Evolutionary conservation across 2,329 filamentous ascomycete genomes (phyloP).

Genomic region (Trichoderma citrinoviride): DNA sequence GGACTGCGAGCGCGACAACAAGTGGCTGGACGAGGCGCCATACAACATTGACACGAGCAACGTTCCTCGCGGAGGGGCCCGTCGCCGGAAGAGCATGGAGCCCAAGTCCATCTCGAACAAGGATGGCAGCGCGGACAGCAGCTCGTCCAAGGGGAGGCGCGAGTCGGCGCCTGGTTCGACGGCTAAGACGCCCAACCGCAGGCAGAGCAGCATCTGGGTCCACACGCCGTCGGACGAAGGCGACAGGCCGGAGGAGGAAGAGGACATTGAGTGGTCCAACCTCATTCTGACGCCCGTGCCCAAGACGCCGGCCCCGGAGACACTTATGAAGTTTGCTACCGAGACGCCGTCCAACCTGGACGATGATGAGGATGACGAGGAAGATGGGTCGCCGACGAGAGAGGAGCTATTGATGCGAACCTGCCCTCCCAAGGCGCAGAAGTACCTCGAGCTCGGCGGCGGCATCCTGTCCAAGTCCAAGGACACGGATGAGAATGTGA

Average conservation of each 20-base stretch:
- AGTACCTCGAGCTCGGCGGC: constrained; percentile 40
- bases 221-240: constrained; percentile 49
- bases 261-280: constrained; percentile 43
- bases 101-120: constrained; percentile 66
- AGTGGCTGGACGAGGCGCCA: constrained; percentile 70
- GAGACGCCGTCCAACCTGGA: constrained; percentile 43
- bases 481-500: constrained; percentile 57
- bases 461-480: constrained; percentile 49
- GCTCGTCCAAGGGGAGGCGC: constrained; percentile 35
- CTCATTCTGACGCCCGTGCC: constrained; percentile 55
- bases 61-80: constrained; percentile 66
- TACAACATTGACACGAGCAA: constrained; percentile 68
- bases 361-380: constrained; percentile 32
- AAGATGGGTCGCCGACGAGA: constrained; percentile 32
- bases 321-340: constrained; percentile 51
- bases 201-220: constrained; percentile 56
- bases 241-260: constrained; percentile 39
- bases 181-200: constrained; percentile 51
- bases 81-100: constrained; percentile 79
- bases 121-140: constrained; percentile 60
- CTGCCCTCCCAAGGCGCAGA: constrained; percentile 51
- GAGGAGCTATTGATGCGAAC: constrained; percentile 49
- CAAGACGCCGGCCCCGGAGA: constrained; percentile 57
- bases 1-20: constrained; percentile 74
- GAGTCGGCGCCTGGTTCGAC: constrained; percentile 34